A percentile compares a stretch with the other conserved stretches of the same genome.
Conservation (phyloP, 2,329 filamentous ascomycete genomes). For the Conoideocrella luteorostrata region DNA sequence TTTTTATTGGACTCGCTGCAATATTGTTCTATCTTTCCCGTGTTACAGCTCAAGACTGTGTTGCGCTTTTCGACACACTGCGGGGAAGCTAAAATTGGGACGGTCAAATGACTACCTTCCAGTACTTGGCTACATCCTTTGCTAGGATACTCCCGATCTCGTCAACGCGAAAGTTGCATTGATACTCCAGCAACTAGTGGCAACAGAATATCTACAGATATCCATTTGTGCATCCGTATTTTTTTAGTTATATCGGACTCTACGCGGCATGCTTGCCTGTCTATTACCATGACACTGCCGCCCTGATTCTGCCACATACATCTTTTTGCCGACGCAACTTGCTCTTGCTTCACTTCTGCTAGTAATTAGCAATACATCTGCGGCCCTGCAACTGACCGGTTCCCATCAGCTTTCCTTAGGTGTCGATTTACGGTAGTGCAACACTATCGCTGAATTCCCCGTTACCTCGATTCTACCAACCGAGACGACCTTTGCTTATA, state of each 20-base stretch:
- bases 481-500: constrained; percentile 2
- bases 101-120: constrained; percentile 6
- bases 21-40: neutral
- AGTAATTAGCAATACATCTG: neutral
- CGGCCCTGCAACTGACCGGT: constrained; percentile 1
- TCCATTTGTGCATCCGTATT: too few relatives aligned
- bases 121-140: constrained; percentile 3
- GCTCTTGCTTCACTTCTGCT: neutral
- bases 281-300: too few relatives aligned
- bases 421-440: constrained; percentile 3
- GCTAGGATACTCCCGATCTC: neutral
- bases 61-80: neutral
- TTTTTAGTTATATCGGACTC: too few relatives aligned
- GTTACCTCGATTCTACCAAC: neutral
- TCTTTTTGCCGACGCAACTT: too few relatives aligned
- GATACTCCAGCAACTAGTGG: too few relatives aligned
- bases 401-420: neutral
- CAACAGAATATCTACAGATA: too few relatives aligned
- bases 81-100: constrained; percentile 6
- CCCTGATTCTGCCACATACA: too few relatives aligned
- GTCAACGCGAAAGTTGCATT: too few relatives aligned
- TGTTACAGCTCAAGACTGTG: constrained; percentile 1
- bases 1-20: neutral
- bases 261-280: too few relatives aligned
- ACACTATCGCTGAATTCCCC: constrained; percentile 2